Evolutionary conservation across 495 filamentous ascomycete species (phyloP).

Genomic region (Daldinia vernicosa): DNA sequence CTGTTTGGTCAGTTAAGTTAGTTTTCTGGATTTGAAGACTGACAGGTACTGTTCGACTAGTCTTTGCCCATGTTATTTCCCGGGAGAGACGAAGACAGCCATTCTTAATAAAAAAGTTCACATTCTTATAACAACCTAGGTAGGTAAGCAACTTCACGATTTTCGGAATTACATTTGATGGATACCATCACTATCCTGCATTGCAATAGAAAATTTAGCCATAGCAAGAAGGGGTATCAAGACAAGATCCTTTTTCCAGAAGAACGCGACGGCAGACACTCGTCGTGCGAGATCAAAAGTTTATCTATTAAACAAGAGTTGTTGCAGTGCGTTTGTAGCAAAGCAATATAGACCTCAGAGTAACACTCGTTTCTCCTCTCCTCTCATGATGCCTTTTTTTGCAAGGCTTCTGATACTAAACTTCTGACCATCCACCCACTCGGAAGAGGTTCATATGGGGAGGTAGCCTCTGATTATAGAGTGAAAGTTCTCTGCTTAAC

Average conservation of each 20-base stretch:
- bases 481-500: not conserved
- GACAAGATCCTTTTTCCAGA: not conserved
- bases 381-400: not conserved
- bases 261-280: not conserved
- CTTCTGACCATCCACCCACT: not conserved
- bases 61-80: not conserved
- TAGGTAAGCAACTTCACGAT: not conserved
- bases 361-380: conserved; percentile 1
- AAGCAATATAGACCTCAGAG: not conserved
- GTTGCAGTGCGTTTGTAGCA: not conserved
- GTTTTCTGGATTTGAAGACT: not conserved
- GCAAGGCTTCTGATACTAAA: not conserved
- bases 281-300: not conserved
- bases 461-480: not conserved
- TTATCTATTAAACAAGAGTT: not conserved
- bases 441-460: not conserved
- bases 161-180: not conserved
- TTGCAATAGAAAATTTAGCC: conserved; percentile 2
- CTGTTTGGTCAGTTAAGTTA: not conserved
- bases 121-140: not conserved
- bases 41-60: not conserved
- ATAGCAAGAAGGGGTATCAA: conserved; percentile 4
- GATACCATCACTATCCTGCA: not conserved
- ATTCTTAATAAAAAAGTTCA: not conserved
- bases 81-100: not conserved